Conservation (phyloP, 768 basidiomycete genomes). For the Pleurotus tuber-regium region DNA sequence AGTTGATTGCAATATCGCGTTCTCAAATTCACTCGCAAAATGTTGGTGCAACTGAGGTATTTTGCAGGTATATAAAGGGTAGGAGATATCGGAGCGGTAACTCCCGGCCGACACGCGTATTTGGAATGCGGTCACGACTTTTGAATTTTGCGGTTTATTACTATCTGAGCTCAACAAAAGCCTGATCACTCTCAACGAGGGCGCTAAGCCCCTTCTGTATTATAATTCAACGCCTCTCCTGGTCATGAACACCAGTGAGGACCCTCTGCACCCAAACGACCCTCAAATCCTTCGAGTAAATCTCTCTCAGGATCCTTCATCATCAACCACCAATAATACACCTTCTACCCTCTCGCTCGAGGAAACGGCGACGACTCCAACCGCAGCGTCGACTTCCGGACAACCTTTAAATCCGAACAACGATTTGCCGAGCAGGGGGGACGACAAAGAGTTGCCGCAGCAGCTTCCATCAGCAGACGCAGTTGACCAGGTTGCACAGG, state of each 20-base stretch:
- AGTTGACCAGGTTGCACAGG: slow-evolving; percentile 30
- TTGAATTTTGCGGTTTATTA: slow-evolving; percentile 14
- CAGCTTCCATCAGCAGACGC: slow-evolving; percentile 13
- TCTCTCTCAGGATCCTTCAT: not conserved
- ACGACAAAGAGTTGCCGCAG: slow-evolving; percentile 11
- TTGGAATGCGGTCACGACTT: slow-evolving; percentile 9
- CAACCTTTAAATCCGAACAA: not conserved
- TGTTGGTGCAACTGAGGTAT: no score
- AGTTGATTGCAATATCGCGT: no score
- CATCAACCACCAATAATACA: not conserved
- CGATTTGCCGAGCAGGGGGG: slow-evolving; percentile 16
- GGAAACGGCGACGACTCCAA: not conserved
- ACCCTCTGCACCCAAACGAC: slow-evolving; percentile 20
- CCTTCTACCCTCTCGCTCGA: slow-evolving; percentile 5
- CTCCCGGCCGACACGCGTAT: no score
- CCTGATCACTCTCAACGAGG: not conserved
- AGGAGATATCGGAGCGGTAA: no score
- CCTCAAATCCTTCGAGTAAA: not conserved
- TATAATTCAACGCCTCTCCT: slow-evolving; percentile 26
- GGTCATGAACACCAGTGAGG: slow-evolving; percentile 46
- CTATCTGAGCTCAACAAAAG: slow-evolving; percentile 7
- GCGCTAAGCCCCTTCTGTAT: slow-evolving; percentile 13
- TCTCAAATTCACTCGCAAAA: no score
- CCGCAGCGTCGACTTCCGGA: not conserved
- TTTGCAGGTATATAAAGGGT: no score